Conservation (phyloP, 495 filamentous ascomycete genomes). For the Neurospora sublineolata region DNA sequence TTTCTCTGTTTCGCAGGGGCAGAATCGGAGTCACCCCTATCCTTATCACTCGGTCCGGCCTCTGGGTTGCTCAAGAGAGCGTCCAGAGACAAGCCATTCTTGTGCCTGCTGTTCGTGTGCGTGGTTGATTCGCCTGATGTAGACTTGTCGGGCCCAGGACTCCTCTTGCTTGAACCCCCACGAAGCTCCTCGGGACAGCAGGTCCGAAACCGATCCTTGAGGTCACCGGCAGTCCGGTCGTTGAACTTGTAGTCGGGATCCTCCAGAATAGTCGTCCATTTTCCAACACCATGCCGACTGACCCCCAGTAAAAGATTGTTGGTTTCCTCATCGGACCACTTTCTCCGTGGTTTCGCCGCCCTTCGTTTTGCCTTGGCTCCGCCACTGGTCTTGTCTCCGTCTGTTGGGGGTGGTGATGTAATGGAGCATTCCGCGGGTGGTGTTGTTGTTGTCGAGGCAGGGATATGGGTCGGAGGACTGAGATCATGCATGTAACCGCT, state of each 20-base stretch:
- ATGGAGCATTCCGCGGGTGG: background rate
- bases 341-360: slow-evolving; percentile 40
- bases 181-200: slow-evolving; percentile 55
- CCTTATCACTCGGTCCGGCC: slow-evolving; percentile 14
- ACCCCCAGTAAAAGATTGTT: slow-evolving; percentile 66
- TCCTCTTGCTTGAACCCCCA: slow-evolving; percentile 20
- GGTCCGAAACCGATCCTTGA: slow-evolving; percentile 78
- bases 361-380: slow-evolving; percentile 27
- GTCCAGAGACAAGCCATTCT: slow-evolving; percentile 31
- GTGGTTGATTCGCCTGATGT: slow-evolving; percentile 2
- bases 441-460: background rate
- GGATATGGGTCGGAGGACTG: slow-evolving; percentile 8
- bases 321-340: slow-evolving; percentile 80
- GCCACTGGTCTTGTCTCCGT: slow-evolving; percentile 16
- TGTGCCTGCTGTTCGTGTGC: slow-evolving; percentile 13
- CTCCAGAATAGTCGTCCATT: slow-evolving; percentile 77
- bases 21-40: slow-evolving; percentile 7
- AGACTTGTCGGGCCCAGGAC: background rate
- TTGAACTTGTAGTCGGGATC: slow-evolving; percentile 66
- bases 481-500: slow-evolving; percentile 14
- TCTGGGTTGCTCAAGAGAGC: slow-evolving; percentile 36
- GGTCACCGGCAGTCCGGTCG: slow-evolving; percentile 60
- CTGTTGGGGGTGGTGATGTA: background rate
- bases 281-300: slow-evolving; percentile 69
- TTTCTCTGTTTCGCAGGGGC: slow-evolving; percentile 26